Evolutionary conservation across 2,329 filamentous ascomycete genomes (phyloP).

Genomic region (Fusarium floridanum): DNA sequence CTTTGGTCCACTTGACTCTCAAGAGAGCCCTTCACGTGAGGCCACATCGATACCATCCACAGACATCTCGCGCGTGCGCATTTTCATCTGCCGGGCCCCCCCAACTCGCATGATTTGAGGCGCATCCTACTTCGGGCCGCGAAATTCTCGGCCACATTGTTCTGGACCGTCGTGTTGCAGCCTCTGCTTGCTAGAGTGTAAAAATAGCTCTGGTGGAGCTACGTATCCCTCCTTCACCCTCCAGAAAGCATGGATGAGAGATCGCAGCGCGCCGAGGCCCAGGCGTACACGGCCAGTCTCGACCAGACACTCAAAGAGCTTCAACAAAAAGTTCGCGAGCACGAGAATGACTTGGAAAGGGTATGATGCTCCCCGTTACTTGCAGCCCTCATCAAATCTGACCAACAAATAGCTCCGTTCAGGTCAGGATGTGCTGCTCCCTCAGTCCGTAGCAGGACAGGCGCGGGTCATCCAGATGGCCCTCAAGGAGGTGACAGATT

Average conservation of each 20-base stretch:
- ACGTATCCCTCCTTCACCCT: neutral
- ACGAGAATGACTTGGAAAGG: slow-evolving; percentile 63
- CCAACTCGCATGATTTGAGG: neutral
- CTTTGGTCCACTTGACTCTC: neutral
- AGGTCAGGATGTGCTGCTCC: slow-evolving; percentile 36
- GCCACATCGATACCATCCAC: neutral
- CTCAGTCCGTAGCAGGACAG: slow-evolving; percentile 49
- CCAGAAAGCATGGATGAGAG: slow-evolving; percentile 42
- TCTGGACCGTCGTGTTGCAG: neutral
- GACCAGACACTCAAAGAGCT: slow-evolving; percentile 77
- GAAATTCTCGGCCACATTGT: neutral
- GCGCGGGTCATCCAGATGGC: slow-evolving; percentile 69
- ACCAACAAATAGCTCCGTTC: slow-evolving; percentile 46
- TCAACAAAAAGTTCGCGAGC: slow-evolving; percentile 67
- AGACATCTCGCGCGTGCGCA: neutral
- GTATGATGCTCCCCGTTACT: slow-evolving; percentile 47
- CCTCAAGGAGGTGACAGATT: slow-evolving; percentile 72
- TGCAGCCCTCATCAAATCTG: neutral
- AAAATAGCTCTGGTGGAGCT: slow-evolving; percentile 20
- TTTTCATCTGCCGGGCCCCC: neutral
- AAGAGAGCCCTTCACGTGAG: neutral
- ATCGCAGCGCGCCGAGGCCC: slow-evolving; percentile 43
- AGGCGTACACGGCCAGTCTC: slow-evolving; percentile 62
- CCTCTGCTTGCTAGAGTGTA: neutral
- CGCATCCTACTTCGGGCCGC: neutral